A percentile compares a stretch with the other conserved stretches of the same genome.
phyloP scores from a whole-genome alignment of 148 eudicot species.

The Chenopodium album region DNA sequence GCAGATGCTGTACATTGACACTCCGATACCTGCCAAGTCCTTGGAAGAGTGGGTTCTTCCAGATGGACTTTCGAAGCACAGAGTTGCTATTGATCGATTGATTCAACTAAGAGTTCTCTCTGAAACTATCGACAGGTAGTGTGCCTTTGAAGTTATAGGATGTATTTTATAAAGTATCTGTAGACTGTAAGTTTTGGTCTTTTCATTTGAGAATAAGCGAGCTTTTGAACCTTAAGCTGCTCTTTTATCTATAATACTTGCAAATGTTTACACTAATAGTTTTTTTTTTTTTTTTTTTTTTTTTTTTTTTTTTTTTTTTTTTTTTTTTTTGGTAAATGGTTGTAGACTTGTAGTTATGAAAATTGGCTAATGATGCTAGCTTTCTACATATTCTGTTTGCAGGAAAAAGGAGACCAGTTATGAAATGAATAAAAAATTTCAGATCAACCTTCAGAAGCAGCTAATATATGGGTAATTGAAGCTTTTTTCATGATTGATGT shows the following conservation, averaged over 20 bases:
- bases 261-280: neutral
- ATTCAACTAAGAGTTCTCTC: conserved; percentile 71
- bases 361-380: neutral
- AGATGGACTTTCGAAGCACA: conserved; percentile 82
- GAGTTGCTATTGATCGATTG: conserved; percentile 80
- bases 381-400: conserved; percentile 28
- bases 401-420: conserved; percentile 85
- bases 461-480: conserved; percentile 66
- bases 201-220: neutral
- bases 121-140: conserved; percentile 76
- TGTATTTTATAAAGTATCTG: neutral
- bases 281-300: neutral
- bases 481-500: neutral
- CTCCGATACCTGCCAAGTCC: conserved; percentile 57
- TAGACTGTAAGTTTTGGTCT: neutral
- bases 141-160: conserved; percentile 2
- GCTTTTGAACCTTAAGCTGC: neutral
- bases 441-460: conserved; percentile 79
- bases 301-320: too few relatives aligned
- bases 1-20: conserved; percentile 74
- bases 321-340: neutral
- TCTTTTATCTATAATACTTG: neutral
- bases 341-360: neutral
- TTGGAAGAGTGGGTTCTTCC: conserved; percentile 91
- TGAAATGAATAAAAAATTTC: conserved; percentile 64